phyloP scores from a whole-genome alignment of 345 rosid genomes.

The Toxicodendron radicans region DNA sequence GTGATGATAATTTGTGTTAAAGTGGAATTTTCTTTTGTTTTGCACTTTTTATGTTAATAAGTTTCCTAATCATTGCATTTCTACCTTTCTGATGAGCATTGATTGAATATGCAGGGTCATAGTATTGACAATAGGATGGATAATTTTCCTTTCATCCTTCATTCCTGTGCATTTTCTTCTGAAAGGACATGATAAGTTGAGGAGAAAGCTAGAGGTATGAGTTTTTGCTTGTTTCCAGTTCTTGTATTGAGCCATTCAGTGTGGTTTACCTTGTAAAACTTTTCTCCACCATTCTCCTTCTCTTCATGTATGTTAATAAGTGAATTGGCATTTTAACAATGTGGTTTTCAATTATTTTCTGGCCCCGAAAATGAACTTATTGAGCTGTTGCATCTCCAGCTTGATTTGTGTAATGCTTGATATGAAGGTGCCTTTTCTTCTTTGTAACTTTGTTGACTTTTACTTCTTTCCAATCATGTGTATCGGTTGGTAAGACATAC shows the following conservation, averaged over 20 bases:
- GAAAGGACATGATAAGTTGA: conserved; percentile 76
- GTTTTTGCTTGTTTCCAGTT: conserved; percentile 15
- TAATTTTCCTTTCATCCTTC: conserved; percentile 75
- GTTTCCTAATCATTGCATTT: not conserved
- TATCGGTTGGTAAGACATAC: not conserved
- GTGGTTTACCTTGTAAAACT: not conserved
- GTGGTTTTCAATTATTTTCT: not conserved
- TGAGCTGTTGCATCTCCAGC: not conserved
- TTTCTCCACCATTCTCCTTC: not conserved
- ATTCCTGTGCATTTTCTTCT: conserved; percentile 74
- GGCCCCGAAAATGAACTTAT: not conserved
- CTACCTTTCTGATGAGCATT: conserved; percentile 13
- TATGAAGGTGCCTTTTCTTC: not conserved
- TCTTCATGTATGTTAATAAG: not conserved
- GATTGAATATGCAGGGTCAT: conserved; percentile 57
- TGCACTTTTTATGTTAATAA: not conserved
- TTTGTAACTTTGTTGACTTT: not conserved
- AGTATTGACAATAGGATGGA: conserved; percentile 84
- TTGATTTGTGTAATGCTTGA: not conserved
- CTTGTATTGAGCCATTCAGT: not conserved
- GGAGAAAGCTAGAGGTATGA: conserved; percentile 80
- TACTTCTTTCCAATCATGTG: not conserved
- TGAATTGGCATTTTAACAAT: not conserved
- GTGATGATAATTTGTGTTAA: not conserved
- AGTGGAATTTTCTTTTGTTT: not conserved